phyloP scores from a whole-genome alignment of 768 basidiomycete genomes.

The Tephrocybe sp. region DNA sequence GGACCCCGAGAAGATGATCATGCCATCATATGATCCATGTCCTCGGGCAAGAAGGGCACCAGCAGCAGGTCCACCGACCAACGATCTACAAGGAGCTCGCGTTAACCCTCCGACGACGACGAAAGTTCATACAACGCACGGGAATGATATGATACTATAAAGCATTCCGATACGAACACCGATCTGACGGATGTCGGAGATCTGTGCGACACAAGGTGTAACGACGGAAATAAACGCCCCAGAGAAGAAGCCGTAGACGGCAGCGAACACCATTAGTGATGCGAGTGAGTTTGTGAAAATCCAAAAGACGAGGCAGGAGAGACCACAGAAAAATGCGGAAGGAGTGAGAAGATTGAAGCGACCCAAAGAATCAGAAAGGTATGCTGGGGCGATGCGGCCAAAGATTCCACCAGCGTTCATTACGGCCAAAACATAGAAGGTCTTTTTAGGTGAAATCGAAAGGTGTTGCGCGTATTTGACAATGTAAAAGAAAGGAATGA shows the following conservation, averaged over 20 bases:
- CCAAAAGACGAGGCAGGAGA: conserved; percentile 61
- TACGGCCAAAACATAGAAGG: conserved; percentile 58
- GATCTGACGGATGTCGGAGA: conserved; percentile 55
- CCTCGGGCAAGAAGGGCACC: conserved; percentile 50
- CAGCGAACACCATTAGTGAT: conserved; percentile 49
- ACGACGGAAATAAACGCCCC: conserved; percentile 69
- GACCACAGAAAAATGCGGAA: conserved; percentile 58
- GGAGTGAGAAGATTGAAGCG: conserved; percentile 67
- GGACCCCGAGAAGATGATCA: conserved; percentile 60
- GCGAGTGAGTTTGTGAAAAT: conserved; percentile 38
- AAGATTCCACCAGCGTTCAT: conserved; percentile 68
- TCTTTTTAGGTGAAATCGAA: conserved; percentile 33
- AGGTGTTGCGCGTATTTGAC: conserved; percentile 53
- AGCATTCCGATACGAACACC: conserved; percentile 63
- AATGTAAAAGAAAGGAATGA: conserved; percentile 72
- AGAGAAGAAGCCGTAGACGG: conserved; percentile 59
- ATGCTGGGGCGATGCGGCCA: conserved; percentile 63
- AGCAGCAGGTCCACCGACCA: conserved; percentile 63
- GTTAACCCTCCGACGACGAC: background rate
- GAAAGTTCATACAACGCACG: conserved; percentile 41
- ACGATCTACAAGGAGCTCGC: conserved; percentile 42
- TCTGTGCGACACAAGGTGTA: conserved; percentile 65
- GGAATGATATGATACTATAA: conserved; percentile 63
- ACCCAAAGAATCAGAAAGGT: conserved; percentile 62
- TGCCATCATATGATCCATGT: conserved; percentile 44